Conservation (phyloP, 352 stramenopile genomes). For the Phytophthora sansomeana region DNA sequence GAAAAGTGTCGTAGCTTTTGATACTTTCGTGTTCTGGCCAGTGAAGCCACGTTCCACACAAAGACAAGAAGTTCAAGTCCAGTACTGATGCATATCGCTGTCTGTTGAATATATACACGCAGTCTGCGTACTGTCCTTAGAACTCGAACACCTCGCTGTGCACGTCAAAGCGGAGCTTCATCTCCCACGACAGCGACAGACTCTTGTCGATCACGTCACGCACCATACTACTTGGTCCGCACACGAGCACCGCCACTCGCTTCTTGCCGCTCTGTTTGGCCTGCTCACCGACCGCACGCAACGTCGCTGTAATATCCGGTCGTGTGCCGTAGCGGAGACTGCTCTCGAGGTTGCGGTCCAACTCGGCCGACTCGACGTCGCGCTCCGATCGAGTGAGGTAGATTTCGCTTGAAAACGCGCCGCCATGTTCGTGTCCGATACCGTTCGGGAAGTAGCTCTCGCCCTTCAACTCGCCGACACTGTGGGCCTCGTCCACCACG, state of each 20-base stretch:
- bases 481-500: conserved; percentile 16
- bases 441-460: conserved; percentile 36
- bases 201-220: conserved; percentile 36
- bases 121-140: too few species aligned
- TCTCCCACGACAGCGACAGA: conserved; percentile 28
- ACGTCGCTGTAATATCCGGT: conserved; percentile 30
- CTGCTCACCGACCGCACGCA: conserved; percentile 41
- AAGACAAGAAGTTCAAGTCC: background rate
- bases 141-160: conserved; percentile 49
- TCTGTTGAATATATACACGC: too few species aligned
- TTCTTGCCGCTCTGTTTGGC: conserved; percentile 35
- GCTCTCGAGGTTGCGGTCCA: conserved; percentile 36
- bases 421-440: conserved; percentile 4
- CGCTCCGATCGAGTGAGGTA: conserved; percentile 40
- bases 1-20: too few species aligned
- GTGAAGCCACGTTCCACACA: too few species aligned
- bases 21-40: too few species aligned
- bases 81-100: too few species aligned
- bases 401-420: conserved; percentile 46
- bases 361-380: conserved; percentile 33
- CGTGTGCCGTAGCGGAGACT: conserved; percentile 37
- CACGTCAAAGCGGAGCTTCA: conserved; percentile 51
- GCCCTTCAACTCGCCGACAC: background rate
- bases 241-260: conserved; percentile 53
- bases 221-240: conserved; percentile 45